A percentile compares a stretch with the other conserved stretches of the same genome.
phyloP scores from a whole-genome alignment of 2,329 filamentous ascomycete genomes.

The Exophiala sideris region DNA sequence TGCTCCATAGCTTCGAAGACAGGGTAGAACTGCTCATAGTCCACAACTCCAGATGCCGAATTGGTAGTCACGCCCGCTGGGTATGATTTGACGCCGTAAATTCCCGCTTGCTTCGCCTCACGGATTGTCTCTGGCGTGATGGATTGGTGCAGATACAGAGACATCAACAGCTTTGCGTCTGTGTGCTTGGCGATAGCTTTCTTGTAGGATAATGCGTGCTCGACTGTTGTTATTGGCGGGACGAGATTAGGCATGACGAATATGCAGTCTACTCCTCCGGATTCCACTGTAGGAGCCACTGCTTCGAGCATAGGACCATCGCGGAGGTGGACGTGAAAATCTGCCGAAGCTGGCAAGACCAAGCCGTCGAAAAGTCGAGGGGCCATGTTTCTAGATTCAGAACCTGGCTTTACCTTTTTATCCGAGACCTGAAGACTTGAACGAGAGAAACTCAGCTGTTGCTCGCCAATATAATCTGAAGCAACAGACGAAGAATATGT shows the following conservation, averaged over 20 bases:
- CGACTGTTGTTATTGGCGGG: conserved; percentile 60
- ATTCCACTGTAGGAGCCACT: conserved; percentile 45
- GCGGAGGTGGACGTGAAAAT: conserved; percentile 47
- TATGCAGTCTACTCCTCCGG: conserved; percentile 23
- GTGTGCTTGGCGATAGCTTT: conserved; percentile 26
- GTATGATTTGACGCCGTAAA: conserved; percentile 57
- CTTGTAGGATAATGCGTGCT: conserved; percentile 65
- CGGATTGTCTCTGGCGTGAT: conserved; percentile 67
- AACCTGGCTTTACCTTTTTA: background rate
- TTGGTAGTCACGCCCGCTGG: conserved; percentile 55
- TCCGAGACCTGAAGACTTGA: background rate
- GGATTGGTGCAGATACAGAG: conserved; percentile 63
- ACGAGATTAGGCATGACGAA: conserved; percentile 61
- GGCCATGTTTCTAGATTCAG: background rate
- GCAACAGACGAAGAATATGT: too few species aligned
- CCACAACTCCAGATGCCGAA: conserved; percentile 49
- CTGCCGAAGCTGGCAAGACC: conserved; percentile 21
- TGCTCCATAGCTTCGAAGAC: conserved; percentile 89
- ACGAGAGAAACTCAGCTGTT: background rate
- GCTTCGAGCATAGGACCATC: conserved; percentile 53
- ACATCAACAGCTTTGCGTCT: conserved; percentile 68
- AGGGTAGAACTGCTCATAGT: conserved; percentile 44
- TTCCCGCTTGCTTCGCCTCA: conserved; percentile 67
- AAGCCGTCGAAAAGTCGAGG: conserved; percentile 20
- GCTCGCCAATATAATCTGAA: background rate